Conservation (phyloP, 805 yeast species). For the Teunomyces lycoperdinae region DNA sequence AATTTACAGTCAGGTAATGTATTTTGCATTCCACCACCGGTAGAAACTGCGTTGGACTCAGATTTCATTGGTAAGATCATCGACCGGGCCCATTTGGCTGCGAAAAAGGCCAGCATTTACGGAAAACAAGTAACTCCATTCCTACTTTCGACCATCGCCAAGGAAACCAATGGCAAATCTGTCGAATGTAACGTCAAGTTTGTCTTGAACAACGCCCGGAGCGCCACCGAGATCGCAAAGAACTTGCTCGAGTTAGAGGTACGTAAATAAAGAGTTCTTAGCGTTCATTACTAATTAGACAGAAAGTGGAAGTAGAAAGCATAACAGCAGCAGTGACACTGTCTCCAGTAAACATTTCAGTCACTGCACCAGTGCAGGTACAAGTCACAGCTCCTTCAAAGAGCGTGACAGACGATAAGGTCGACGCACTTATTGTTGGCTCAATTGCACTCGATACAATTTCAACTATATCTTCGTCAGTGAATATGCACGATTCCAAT, state of each 20-base stretch:
- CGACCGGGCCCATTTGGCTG: slow-evolving; percentile 54
- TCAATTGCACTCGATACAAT: slow-evolving; percentile 75
- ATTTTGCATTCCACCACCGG: slow-evolving; percentile 82
- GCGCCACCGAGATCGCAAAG: slow-evolving; percentile 66
- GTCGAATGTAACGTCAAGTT: slow-evolving; percentile 70
- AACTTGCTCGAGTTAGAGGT: slow-evolving; percentile 41
- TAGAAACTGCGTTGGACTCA: slow-evolving; percentile 54
- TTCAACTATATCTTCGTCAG: slow-evolving; percentile 38
- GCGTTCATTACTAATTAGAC: not conserved
- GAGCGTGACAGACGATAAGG: slow-evolving; percentile 2
- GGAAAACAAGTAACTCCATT: slow-evolving; percentile 86
- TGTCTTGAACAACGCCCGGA: slow-evolving; percentile 70
- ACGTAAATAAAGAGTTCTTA: slow-evolving; percentile 7
- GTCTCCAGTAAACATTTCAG: too few relatives aligned
- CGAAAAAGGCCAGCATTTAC: slow-evolving; percentile 46
- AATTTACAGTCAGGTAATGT: slow-evolving; percentile 63
- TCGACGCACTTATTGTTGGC: slow-evolving; percentile 56
- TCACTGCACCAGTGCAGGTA: too few relatives aligned
- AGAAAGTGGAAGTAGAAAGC: slow-evolving; percentile 1
- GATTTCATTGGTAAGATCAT: slow-evolving; percentile 54
- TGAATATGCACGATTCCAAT: slow-evolving; percentile 58
- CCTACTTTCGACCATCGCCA: slow-evolving; percentile 60
- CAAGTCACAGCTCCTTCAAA: not conserved
- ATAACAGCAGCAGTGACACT: too few relatives aligned
- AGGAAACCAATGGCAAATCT: slow-evolving; percentile 66